phyloP scores from a whole-genome alignment of 768 basidiomycete genomes.

The Russula vinacea region DNA sequence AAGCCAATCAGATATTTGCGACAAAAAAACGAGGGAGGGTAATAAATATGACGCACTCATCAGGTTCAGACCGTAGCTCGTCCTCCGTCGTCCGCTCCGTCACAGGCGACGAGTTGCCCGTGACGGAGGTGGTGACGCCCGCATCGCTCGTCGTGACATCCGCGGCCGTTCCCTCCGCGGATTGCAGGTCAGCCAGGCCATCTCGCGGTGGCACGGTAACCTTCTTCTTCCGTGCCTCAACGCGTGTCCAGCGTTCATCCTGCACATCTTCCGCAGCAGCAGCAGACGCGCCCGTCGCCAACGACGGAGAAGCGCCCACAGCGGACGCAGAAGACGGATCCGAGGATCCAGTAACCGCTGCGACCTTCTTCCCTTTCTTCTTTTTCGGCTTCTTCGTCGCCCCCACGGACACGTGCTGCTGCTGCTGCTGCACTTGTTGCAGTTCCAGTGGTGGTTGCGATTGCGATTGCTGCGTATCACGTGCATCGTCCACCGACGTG shows the following conservation, averaged over 20 bases:
- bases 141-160: slow-evolving; percentile 48
- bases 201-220: background rate
- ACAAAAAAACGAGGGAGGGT: slow-evolving; percentile 7
- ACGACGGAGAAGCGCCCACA: background rate
- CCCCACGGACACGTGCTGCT: slow-evolving; percentile 25
- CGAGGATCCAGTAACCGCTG: slow-evolving; percentile 31
- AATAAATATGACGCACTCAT: slow-evolving; percentile 53
- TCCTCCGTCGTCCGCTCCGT: slow-evolving; percentile 38
- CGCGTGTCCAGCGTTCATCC: slow-evolving; percentile 69
- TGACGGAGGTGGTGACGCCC: slow-evolving; percentile 47
- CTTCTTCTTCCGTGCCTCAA: slow-evolving; percentile 47
- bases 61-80: slow-evolving; percentile 58
- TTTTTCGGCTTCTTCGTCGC: slow-evolving; percentile 47
- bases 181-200: background rate
- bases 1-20: slow-evolving; percentile 12
- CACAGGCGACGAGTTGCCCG: slow-evolving; percentile 43
- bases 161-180: slow-evolving; percentile 29
- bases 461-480: background rate
- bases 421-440: background rate
- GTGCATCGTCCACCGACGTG: slow-evolving; percentile 22
- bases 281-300: slow-evolving; percentile 28
- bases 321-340: slow-evolving; percentile 34
- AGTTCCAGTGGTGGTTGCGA: background rate
- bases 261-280: slow-evolving; percentile 41
- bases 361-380: slow-evolving; percentile 38